Base-by-base conservation (phyloP, 106 monocot species). In the Agapanthus africanus region DNA sequence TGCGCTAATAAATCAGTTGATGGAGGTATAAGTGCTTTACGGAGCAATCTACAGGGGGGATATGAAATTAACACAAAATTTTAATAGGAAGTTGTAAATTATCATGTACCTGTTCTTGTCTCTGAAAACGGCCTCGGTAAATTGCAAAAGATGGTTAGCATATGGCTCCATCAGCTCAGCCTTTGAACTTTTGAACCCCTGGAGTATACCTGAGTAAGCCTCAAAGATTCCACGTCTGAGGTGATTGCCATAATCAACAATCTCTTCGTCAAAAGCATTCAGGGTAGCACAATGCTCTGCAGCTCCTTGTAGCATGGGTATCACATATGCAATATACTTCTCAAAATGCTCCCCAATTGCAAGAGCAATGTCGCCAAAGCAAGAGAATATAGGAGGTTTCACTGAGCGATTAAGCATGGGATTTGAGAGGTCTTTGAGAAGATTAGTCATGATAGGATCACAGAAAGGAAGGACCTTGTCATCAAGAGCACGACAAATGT, bases 191-290 rank as follows among this genome's bases (percentile, higher is more conserved):
- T 95, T 95, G 68, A 91, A 88, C 3, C 95, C 95, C 51, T 95
- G 95, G 26, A 95, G 80, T 33, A 95, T 95, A 27, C 95, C 95
- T 3, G 95, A 91, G 69, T 91, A 95, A 14, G 91, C 95, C 76
- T 95, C 95, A 39, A 95, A 84, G 62, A 95, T 88, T 44, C 95
- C 85, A n/a, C 79, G 74, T 63, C 95, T 73, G 19, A 95, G 83
- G 37, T 86, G 85, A 70, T 95, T 95, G 16, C 79, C 79, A 78
- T 91, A 91, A 11, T 95, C 95, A 35, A 83, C 44, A 67, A 85
- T 79, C 59, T 95, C 95, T 30, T 95, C 95, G 59, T 95, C 91
- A 11, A 26, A 41, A 27, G 41, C 36, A 34, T 83, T 80, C 52
- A 84, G 59, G 40, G 40, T 59, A 47, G 60, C 75, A 34, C 68